phyloP scores from a whole-genome alignment of 78 protist genomes.

The Diacronema lutheri region DNA sequence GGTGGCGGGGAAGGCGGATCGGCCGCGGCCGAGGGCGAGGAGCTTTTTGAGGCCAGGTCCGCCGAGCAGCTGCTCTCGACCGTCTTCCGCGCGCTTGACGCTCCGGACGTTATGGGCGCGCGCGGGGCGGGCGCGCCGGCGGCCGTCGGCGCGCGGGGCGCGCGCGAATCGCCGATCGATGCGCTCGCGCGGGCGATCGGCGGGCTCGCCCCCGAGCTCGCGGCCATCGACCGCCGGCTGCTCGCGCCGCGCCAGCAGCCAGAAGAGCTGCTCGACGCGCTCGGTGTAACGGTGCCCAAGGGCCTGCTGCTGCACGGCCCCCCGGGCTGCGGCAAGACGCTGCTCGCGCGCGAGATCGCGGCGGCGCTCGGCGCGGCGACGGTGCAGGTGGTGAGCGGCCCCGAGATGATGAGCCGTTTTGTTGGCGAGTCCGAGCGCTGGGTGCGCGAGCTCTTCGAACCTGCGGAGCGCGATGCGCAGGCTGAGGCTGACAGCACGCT shows the following conservation, averaged over 20 bases:
- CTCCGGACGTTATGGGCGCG: too few relatives aligned
- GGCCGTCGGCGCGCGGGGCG: too few relatives aligned
- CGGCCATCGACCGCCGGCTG: conserved; percentile 3
- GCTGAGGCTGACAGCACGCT: too few relatives aligned
- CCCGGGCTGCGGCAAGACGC: conserved; percentile 62
- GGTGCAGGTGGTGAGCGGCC: conserved; percentile 24
- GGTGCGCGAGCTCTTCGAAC: conserved; percentile 45
- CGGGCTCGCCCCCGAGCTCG: background rate
- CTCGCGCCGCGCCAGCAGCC: conserved; percentile 22
- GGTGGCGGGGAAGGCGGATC: too few relatives aligned
- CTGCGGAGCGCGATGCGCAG: conserved; percentile 36
- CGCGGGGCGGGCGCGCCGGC: too few relatives aligned
- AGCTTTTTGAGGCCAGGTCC: too few relatives aligned
- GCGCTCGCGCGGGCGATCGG: too few relatives aligned
- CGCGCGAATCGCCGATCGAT: too few relatives aligned
- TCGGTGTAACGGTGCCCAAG: background rate
- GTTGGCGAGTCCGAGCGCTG: conserved; percentile 45
- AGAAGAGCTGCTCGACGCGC: background rate
- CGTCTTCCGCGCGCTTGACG: too few relatives aligned
- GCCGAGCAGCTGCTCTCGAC: too few relatives aligned
- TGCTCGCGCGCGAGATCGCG: conserved; percentile 8
- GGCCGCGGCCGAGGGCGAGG: too few relatives aligned
- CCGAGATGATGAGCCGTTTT: conserved; percentile 37
- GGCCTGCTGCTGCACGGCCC: conserved; percentile 42
- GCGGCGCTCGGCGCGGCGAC: conserved; percentile 21